phyloP scores from a whole-genome alignment of 768 basidiomycete genomes.

The Pisolithus microcarpus region DNA sequence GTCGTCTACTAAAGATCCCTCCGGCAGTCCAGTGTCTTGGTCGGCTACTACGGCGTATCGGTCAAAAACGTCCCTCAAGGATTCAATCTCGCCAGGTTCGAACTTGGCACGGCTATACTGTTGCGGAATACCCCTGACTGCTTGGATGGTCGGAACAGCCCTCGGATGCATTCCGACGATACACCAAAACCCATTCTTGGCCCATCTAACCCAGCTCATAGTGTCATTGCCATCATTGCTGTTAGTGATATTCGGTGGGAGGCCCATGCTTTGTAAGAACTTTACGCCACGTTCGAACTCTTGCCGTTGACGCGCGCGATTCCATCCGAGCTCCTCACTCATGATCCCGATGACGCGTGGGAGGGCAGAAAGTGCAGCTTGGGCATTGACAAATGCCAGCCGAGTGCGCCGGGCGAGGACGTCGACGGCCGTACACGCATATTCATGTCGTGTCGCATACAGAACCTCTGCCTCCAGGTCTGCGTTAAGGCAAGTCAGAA shows the following conservation, averaged over 20 bases:
- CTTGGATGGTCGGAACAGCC: neutral
- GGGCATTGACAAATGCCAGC: constrained; percentile 87
- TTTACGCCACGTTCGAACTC: constrained; percentile 54
- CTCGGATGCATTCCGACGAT: constrained; percentile 18
- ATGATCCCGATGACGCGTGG: constrained; percentile 89
- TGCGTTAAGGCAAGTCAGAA: constrained; percentile 15
- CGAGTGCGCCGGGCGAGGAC: constrained; percentile 89
- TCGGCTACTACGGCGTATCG: neutral
- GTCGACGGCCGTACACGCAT: constrained; percentile 87
- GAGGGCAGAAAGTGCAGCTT: constrained; percentile 75
- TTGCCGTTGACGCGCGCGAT: constrained; percentile 41
- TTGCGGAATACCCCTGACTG: constrained; percentile 9
- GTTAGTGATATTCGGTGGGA: constrained; percentile 45
- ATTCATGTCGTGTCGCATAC: constrained; percentile 85
- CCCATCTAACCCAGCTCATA: constrained; percentile 15
- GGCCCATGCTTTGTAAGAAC: constrained; percentile 84
- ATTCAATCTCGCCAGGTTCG: constrained; percentile 43
- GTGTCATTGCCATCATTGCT: constrained; percentile 20
- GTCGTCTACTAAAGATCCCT: neutral
- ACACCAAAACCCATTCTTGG: constrained; percentile 9
- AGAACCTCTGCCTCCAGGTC: constrained; percentile 90
- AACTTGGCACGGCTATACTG: constrained; percentile 48
- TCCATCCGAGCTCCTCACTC: constrained; percentile 81
- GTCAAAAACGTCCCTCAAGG: constrained; percentile 33
- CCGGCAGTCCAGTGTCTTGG: constrained; percentile 11